A percentile compares a stretch with the other conserved stretches of the same genome.
These are phyloP conservation scores for Austroboletus novae-zelandiae DNA, from an alignment of 1,284 basidiomycete species.

Conservation along the genomic window DNA sequence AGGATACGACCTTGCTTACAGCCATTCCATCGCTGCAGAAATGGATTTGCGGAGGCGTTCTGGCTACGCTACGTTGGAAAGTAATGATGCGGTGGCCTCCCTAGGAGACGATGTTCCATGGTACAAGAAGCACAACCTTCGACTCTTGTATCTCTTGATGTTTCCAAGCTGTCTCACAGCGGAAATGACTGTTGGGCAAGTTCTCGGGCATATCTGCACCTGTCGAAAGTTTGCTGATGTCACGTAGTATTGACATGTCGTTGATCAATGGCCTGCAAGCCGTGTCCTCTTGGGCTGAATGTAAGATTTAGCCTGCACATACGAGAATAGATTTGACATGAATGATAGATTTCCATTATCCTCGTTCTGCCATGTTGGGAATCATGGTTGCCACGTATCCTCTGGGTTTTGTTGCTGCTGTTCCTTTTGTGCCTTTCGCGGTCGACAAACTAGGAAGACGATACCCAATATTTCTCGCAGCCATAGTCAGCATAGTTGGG, in stretches of 20 bases:
- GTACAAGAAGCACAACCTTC: constrained; percentile 48
- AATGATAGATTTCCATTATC: constrained; percentile 15
- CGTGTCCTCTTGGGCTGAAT: constrained; percentile 22
- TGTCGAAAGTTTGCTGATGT: background rate
- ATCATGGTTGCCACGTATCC: constrained; percentile 16
- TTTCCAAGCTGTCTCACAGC: constrained; percentile 60
- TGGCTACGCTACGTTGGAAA: background rate
- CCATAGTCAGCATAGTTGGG: constrained; percentile 11
- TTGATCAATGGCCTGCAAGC: constrained; percentile 20
- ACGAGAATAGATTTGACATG: constrained; percentile 1
- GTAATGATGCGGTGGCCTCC: constrained; percentile 40
- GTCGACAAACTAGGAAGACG: constrained; percentile 19
- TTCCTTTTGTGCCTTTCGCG: constrained; percentile 12
- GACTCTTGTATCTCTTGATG: constrained; percentile 41
- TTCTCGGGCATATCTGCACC: constrained; percentile 24
- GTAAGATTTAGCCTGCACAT: constrained; percentile 3
- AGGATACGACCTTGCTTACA: background rate
- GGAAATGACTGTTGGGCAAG: constrained; percentile 59
- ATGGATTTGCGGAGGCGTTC: constrained; percentile 5
- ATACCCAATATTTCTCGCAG: constrained; percentile 17
- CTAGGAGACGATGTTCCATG: constrained; percentile 50
- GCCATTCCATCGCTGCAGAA: background rate
- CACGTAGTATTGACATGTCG: constrained; percentile 12
- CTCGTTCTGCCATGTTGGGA: constrained; percentile 18
- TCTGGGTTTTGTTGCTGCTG: constrained; percentile 12